Evolutionary conservation across 306 rosid species (phyloP), one percentile per base, ranked within the genome.

Genomic region (Carpinus viminea): DNA sequence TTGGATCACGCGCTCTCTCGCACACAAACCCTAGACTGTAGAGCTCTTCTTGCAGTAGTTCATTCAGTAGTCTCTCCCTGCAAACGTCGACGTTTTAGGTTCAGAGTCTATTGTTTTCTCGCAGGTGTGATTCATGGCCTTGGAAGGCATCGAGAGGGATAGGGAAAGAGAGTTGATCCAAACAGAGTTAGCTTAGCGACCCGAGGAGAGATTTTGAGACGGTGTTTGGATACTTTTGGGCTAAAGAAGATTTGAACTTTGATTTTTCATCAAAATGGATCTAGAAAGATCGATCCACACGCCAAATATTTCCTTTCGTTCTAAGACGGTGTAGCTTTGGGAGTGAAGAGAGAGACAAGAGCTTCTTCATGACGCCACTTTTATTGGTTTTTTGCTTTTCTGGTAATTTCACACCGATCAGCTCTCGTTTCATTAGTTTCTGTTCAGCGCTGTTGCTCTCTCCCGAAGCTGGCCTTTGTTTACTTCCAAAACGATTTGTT

Each of bases 381-480:
- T 12, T 45, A 38, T 69, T 48, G 11, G 43, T 24, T 11, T 8
- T 36, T 73, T 48, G 12, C 53, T 36, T 72, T 61, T 9, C 68
- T 64, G 73, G 76, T 56, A 21, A 69, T 73, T 83, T 76, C 71
- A 41, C 76, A 62, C n/a, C 66, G 68, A 64, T 72, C 71, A 72
- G 85, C 57, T 74, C 80, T 34, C 17, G 73, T 38, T 86, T 86
- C 85, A 75, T 86, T 81, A 84, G 75, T 75, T 76, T 81, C 76
- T 38, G 84, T 68, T 83, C 78, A 80, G 78, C 86, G 78, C 84
- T 65, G 83, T 83, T 81, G 61, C 75, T 83, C 80, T 86, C 89
- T 74, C 78, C 70, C 72, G 78, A 80, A 77, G 6, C 26, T 1
- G 0, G 26, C 52, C 52, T 48, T 48, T 48, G 51, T 76, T 54